These are phyloP conservation scores for Vitrella brassicaformis DNA, from an alignment of 73 alveolate species.

Conservation along the genomic window DNA sequence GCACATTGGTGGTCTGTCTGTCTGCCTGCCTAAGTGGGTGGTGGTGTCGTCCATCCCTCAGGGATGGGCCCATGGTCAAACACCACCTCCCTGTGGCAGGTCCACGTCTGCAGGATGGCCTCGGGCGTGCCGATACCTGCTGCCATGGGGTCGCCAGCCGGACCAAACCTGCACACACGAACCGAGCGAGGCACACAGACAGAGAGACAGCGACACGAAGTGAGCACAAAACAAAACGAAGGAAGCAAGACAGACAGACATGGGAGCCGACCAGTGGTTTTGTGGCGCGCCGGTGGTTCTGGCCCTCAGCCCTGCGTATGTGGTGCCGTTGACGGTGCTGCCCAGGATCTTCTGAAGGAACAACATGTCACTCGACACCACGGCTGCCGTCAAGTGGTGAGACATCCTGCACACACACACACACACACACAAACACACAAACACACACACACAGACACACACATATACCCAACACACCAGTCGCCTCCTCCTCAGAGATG, in stretches of 20 bases:
- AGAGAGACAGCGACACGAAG: too few species aligned
- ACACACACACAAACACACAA: too few species aligned
- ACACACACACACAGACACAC: too few species aligned
- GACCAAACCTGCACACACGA: too few species aligned
- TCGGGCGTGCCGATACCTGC: conserved; percentile 89
- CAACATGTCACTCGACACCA: conserved; percentile 73
- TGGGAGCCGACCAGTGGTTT: conserved; percentile 96
- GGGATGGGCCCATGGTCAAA: conserved; percentile 71
- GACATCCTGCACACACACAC: conserved; percentile 47
- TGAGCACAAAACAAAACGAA: too few species aligned
- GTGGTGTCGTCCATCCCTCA: not conserved
- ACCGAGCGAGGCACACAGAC: too few species aligned
- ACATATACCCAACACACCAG: conserved; percentile 36
- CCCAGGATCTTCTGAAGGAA: conserved; percentile 46
- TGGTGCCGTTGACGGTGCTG: conserved; percentile 60
- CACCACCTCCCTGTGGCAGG: conserved; percentile 82
- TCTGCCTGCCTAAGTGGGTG: too few species aligned
- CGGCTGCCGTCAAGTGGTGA: conserved; percentile 86
- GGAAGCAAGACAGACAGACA: too few species aligned
- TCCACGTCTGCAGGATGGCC: conserved; percentile 73
- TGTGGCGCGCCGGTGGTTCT: conserved; percentile 97
- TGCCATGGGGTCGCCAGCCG: conserved; percentile 86
- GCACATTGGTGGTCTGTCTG: too few species aligned
- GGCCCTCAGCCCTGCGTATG: conserved; percentile 82
- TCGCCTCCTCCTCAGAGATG: conserved; percentile 14